Evolutionary conservation across 1,139 yeast genomes (phyloP).

Genomic region (Candida gigantensis): DNA sequence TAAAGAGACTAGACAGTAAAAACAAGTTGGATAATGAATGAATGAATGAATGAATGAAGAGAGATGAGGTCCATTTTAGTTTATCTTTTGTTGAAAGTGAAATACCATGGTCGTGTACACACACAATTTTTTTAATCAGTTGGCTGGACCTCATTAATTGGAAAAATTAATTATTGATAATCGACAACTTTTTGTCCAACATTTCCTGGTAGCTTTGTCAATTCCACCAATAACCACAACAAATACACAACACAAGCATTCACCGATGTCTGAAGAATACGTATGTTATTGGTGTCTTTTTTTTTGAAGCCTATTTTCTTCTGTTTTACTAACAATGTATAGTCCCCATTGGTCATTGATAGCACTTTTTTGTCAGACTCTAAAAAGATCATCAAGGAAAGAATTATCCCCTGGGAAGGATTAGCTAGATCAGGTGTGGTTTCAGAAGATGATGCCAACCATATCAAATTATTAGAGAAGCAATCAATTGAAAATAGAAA

Average conservation of each 20-base stretch:
- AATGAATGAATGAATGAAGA: too few relatives aligned
- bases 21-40: too few relatives aligned
- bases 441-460: slow-evolving; percentile 63
- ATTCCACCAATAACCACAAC: background rate
- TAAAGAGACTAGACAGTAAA: too few relatives aligned
- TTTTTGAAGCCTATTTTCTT: background rate
- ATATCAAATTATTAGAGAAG: slow-evolving; percentile 66
- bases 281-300: slow-evolving; percentile 13
- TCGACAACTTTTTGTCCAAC: background rate
- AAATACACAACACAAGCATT: background rate
- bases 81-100: too few relatives aligned
- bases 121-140: background rate
- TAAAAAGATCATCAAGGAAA: slow-evolving; percentile 70
- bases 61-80: too few relatives aligned
- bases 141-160: background rate
- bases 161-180: background rate
- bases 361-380: slow-evolving; percentile 74
- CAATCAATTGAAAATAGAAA: slow-evolving; percentile 41
- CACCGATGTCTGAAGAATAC: slow-evolving; percentile 12
- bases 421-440: slow-evolving; percentile 75
- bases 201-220: background rate
- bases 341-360: slow-evolving; percentile 44
- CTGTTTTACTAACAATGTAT: slow-evolving; percentile 12
- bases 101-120: background rate
- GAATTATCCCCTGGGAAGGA: slow-evolving; percentile 94